Evolutionary conservation across 1,284 basidiomycete genomes (phyloP), one percentile per base, ranked within the genome.

Genomic region (Leccinum subrobustum): DNA sequence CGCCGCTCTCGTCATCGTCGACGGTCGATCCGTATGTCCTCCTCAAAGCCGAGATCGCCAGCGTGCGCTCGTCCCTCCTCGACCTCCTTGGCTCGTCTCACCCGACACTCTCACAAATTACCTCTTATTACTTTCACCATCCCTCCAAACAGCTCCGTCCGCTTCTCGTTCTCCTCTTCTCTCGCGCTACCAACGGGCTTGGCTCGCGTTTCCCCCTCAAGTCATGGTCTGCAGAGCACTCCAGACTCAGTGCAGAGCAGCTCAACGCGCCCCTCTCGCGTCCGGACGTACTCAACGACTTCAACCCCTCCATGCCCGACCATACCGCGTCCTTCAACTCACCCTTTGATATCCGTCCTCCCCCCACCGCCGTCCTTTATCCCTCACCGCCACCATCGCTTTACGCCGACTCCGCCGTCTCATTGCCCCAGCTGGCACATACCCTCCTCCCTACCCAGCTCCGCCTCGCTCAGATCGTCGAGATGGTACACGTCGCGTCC

Each of bases 401-500:
- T 31, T 65, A 57, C 14, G 50, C 54, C 47, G 64, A 62, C 6
- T 54, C 69, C 2, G 33, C 48, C 60, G 68, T 44, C 58, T 66
- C 37, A 56, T 67, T 50, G 33, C 65, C 18, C 73, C 75, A 56
- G 58, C 73, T 35, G 69, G 81, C 58, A 70, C 78, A 39, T 60
- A 76, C 65, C 0, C 68, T 73, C 5, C 84, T 98, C 7, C 94
- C 96, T 6, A 92, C 94, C 0, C 96, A 99, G 75, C 79, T 91
- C 25, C 88, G 96, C 31, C 85, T 99, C 25, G 96, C 96, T 2
- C 94, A 96, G 72, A 97, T 99, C 60, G 91, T 95, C 55, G 97
- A 99, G 75, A 98, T 99, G 95, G 95, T 99, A 63, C 96, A 99
- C 73, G 94, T 98, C 64, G 96, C 97, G 31, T 96, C 93, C 1